Percentiles rank a stretch among this genome's conserved stretches.
Conservation (phyloP, 2,329 filamentous ascomycete species). For the Seiridium cupressi region DNA sequence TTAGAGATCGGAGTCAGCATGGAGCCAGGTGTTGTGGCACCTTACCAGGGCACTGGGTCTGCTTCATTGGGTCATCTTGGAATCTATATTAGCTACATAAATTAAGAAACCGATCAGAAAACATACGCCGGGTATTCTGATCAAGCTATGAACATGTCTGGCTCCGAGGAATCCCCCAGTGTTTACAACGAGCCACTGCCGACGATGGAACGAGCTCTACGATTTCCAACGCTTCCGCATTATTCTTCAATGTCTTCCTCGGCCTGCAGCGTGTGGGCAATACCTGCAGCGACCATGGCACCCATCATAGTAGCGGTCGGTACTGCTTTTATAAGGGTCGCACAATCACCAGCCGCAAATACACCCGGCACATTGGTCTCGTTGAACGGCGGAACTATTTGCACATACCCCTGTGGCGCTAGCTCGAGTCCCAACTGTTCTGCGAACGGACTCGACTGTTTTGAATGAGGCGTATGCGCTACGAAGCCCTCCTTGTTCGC, state of each 20-base stretch:
- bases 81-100: no score
- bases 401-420: constrained; percentile 40
- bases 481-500: constrained; percentile 37
- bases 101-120: no score
- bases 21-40: no score
- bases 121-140: no score
- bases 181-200: no score
- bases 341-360: constrained; percentile 53
- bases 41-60: no score
- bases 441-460: constrained; percentile 38
- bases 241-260: background rate
- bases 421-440: constrained; percentile 42
- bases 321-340: constrained; percentile 22
- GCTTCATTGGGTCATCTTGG: no score
- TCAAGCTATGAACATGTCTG: no score
- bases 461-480: constrained; percentile 32
- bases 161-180: no score
- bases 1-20: no score
- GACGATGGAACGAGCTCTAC: no score
- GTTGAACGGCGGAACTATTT: constrained; percentile 40
- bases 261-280: background rate
- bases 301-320: constrained; percentile 25
- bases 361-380: constrained; percentile 49
- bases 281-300: background rate
- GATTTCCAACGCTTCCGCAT: no score